Evolutionary conservation across 2,329 filamentous ascomycete genomes (phyloP), one percentile per base, ranked within the genome.

Genomic region (Pyrenochaeta sp.): DNA sequence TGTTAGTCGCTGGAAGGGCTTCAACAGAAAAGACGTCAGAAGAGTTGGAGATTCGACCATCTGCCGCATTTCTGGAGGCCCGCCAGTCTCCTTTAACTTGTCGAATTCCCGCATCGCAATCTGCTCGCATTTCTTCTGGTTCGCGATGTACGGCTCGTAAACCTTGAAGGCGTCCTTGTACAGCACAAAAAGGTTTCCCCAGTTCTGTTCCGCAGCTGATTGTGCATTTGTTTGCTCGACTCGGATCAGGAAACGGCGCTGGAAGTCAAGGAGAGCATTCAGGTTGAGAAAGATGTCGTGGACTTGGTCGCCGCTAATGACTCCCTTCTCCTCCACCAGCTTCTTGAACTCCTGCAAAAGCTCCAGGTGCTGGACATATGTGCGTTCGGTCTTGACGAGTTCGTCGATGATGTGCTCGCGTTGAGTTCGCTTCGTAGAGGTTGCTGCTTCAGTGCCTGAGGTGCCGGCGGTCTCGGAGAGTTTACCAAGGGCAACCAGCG

Each of bases 251-350:
- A 99, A 97, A 19, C 92, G 85, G 51, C 95, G 87, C 67, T 97
- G 93, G 68, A 96, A 96, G 71, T 99, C 94, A 38, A 99, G 81
- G 34, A 99, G 89, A 20, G 89, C 85, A 68, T 97, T 96, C 65
- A 97, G 85, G 72, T 99, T 99, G 50, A 97, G 80, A 73, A 99
- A 99, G 51, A 99, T 96, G 65, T 92, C 86, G 74, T 97, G 92
- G 15, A 96, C 87, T 7, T 87, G 84, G 68, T 99, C 94, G 40
- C 94, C 93, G 2, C 90, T 88, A 53, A 97, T 85, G 24, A 90
- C 84, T 24, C 91, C 91, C 55, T 87, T 91, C 67, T 95, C 88
- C 60, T 96, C 91, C 41, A 97, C 79, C 17, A 87, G 84, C 73
- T 90, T 93, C 75, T 96, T 97, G 65, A 97, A 81, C 35, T 92